Base-by-base conservation (phyloP, 2,329 filamentous ascomycete species). In the Pezicula neosporulosa region DNA sequence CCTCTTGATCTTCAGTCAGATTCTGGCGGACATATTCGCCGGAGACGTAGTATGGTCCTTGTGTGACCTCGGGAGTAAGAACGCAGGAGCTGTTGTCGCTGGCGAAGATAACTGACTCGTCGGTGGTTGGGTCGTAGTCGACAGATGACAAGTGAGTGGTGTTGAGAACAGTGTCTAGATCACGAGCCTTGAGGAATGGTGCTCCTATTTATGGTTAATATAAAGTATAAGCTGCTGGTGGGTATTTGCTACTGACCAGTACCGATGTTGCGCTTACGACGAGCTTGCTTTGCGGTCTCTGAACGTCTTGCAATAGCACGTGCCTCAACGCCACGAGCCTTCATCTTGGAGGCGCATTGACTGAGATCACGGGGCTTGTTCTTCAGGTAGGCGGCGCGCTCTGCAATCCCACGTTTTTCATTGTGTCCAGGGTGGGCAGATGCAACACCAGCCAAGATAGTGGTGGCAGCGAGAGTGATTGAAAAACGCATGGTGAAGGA, bases 21-120 rank as follows among this genome's bases (percentile, higher is more conserved):
- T 81, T 66, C 42, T 68, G 56, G 30, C 77, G 71, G 51, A 80
- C 63, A 46, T 73, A 68, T 60, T 80, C 77, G 33, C 77, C 77
- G 24, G 68, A 60, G 42, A 80, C 74, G 53, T 73, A 81, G 67
- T 80, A 81, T 13, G 78, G 78, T 1, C 77, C 77, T 58, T 78
- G 70, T 8, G 72, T 78, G n/a, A 74, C 73, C 59, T 80, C 77
- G 1, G 76, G 75, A 16, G 69, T 73, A 21, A 80, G 66, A 27
- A 78, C 64, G 56, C 77, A 80, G 19, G 73, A 72, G 45, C 63
- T 66, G 60, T 73, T 70, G 30, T 33, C 30, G 45, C 64, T 66
- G 1, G 68, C 63, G 51, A 77, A 77, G 37, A 77, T 60, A 54
- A 55, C 68, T 44, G 58, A 52, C 12, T 63, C 59, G 24, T 66